Conservation (phyloP, 345 rosid species). For the Aquilaria malaccensis region DNA sequence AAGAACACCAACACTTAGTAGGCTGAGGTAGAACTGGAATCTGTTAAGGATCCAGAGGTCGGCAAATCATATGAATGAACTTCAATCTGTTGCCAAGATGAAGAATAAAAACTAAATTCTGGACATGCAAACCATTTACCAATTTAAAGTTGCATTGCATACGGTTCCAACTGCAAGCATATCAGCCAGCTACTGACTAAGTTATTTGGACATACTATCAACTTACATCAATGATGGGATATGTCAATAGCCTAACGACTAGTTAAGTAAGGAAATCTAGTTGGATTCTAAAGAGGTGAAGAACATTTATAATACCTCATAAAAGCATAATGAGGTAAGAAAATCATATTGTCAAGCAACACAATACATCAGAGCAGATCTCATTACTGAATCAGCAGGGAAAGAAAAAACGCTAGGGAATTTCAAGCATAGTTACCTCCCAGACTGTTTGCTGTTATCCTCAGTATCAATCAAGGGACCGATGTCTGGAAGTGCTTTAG, state of each 20-base stretch:
- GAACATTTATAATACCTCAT: no score
- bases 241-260: no score
- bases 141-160: neutral
- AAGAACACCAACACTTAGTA: slow-evolving; percentile 3
- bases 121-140: neutral
- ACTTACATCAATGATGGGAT: no score
- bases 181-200: no score
- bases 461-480: slow-evolving; percentile 79
- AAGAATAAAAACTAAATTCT: slow-evolving; percentile 4
- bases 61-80: no score
- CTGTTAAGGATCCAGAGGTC: no score
- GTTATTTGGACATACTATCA: neutral
- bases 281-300: no score
- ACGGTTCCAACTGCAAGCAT: neutral
- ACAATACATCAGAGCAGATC: neutral
- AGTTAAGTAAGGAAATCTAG: no score
- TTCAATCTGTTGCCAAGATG: slow-evolving; percentile 1
- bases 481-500: slow-evolving; percentile 47
- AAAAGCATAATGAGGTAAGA: no score
- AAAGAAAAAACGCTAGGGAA: no score
- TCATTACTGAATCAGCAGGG: neutral
- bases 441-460: slow-evolving; percentile 40
- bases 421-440: slow-evolving; percentile 33
- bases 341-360: no score
- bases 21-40: no score